phyloP scores from a whole-genome alignment of 352 stramenopile species.

The Phytophthora vignae region DNA sequence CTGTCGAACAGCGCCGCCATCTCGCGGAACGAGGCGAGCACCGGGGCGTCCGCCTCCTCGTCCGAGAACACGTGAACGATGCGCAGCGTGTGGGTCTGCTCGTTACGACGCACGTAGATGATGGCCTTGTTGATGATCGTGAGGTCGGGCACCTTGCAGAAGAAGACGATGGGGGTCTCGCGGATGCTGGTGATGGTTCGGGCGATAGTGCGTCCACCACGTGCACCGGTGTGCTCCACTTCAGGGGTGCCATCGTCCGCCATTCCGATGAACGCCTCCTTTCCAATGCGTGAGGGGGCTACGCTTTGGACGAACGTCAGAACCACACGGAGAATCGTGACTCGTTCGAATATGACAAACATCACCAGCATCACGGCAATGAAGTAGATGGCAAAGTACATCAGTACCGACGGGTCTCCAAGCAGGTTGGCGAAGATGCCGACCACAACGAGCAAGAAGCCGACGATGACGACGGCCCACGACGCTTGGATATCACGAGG shows the following conservation, averaged over 20 bases:
- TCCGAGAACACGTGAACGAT: slow-evolving; percentile 77
- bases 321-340: slow-evolving; percentile 77
- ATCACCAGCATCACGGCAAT: slow-evolving; percentile 73
- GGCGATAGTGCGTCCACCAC: slow-evolving; percentile 80
- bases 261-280: slow-evolving; percentile 9
- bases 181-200: slow-evolving; percentile 78
- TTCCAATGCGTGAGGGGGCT: slow-evolving; percentile 54
- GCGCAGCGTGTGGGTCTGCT: slow-evolving; percentile 89
- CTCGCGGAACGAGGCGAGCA: slow-evolving; percentile 36
- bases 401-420: slow-evolving; percentile 82
- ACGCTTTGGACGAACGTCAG: slow-evolving; percentile 71
- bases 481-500: slow-evolving; percentile 67
- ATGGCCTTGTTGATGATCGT: slow-evolving; percentile 95
- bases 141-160: slow-evolving; percentile 91
- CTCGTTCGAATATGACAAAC: slow-evolving; percentile 88
- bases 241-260: slow-evolving; percentile 18
- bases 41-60: slow-evolving; percentile 12
- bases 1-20: slow-evolving; percentile 74
- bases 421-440: slow-evolving; percentile 81
- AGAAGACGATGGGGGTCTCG: slow-evolving; percentile 92
- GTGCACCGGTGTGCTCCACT: slow-evolving; percentile 63
- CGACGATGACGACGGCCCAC: slow-evolving; percentile 49
- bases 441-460: slow-evolving; percentile 56
- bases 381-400: slow-evolving; percentile 90
- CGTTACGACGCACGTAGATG: slow-evolving; percentile 93